Percentiles rank a stretch among this genome's conserved stretches.
Conservation (phyloP, 1,284 basidiomycete species). For the Puccinia coronata region DNA sequence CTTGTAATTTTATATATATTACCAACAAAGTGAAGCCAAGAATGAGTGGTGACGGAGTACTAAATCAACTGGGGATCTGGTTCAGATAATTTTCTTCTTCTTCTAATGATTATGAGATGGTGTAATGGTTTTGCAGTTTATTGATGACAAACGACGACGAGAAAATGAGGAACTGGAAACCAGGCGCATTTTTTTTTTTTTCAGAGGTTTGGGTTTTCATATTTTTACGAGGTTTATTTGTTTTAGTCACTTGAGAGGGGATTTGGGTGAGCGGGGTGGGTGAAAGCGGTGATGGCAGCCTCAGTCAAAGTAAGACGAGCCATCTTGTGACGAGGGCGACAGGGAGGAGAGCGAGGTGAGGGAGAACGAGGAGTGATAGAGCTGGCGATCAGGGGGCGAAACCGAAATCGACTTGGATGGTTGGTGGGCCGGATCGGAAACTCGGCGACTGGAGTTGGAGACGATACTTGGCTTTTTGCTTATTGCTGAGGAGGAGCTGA, state of each 20-base stretch:
- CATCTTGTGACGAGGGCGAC: not conserved
- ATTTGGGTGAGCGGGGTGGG: not conserved
- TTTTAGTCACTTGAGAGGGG: not conserved
- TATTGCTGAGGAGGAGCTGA: too few species aligned
- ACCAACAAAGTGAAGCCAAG: too few species aligned
- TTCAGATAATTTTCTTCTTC: not conserved
- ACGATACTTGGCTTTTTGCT: too few species aligned
- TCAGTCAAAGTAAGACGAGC: not conserved
- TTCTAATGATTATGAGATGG: not conserved
- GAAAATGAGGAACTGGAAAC: too few species aligned
- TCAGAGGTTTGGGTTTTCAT: too few species aligned
- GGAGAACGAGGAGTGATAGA: conserved; percentile 15
- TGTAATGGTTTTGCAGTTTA: too few species aligned
- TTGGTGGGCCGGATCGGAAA: not conserved
- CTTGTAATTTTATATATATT: too few species aligned
- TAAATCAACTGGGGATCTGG: too few species aligned
- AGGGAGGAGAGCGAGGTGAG: conserved; percentile 16
- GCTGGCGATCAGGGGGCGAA: not conserved
- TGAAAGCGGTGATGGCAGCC: not conserved
- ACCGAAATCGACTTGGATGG: not conserved
- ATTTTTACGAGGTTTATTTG: too few species aligned
- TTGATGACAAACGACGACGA: too few species aligned
- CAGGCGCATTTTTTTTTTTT: too few species aligned
- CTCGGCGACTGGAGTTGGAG: not conserved
- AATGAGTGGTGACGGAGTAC: too few species aligned